Base-by-base conservation (phyloP, 768 basidiomycete genomes). In the Lactifluus hygrophoroides region DNA sequence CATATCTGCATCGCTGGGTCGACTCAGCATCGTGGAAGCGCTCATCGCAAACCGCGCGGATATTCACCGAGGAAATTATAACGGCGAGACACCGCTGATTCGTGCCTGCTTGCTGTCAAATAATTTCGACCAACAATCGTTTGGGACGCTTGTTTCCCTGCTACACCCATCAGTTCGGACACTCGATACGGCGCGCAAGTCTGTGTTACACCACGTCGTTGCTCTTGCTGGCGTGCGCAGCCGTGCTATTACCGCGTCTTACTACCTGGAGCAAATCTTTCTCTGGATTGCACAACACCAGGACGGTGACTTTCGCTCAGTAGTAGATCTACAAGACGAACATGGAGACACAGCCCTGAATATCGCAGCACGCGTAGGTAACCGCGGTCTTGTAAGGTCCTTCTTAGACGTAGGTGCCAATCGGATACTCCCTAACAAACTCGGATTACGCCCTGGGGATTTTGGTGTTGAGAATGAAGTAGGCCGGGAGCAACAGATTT, bases 301-400 rank as follows among this genome's bases (percentile, higher is more conserved):
- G 65, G 80, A 78, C 8, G 88, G 85, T 1, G 84, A 87, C 64
- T 93, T 91, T 68, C 77, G 78, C 65, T 84, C 82, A 5, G 72
- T 97, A 51, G 85, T 98, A 11, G 92, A 98, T 70, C 74, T 95
- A 42, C 90, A 92, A 71, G 96, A 99, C 67, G 84, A 90, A 64
- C 87, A 97, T 69, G 96, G 95, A 0, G 96, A 99, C 68, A 97
- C 95, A 0, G 92, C 92, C 7, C 71, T 99, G 66, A 96, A 96
- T 73, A 90, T 98, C 65, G 92, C 95, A 14, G 94, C 95, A 0
- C 74, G 95, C 56, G 88, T 98, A 1, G 96, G 96, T 2, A 96
- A 93, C 69, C 77, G 88, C 61, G 85, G 86, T 60, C 70, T 98
- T 58, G 93, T 97, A 14, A 77, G 87, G 66, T 86, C 91, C 3